Percentiles rank a stretch among this genome's conserved stretches.
Evolutionary conservation across 2,329 filamentous ascomycete genomes (phyloP).

Genomic region (Coniochaeta ligniaria): DNA sequence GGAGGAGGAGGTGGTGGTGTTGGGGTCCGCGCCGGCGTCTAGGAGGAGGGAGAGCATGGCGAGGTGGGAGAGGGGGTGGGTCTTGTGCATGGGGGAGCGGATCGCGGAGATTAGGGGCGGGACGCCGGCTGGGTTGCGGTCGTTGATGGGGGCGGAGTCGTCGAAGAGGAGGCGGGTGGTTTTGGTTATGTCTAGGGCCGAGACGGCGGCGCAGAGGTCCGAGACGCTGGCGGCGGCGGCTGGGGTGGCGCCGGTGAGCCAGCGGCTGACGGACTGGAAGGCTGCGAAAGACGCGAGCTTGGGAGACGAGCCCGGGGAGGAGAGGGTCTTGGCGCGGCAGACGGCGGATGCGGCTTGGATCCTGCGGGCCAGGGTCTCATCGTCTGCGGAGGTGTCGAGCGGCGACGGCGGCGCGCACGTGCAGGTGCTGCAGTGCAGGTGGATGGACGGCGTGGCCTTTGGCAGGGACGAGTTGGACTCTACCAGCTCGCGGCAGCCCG

Average conservation of each 20-base stretch:
- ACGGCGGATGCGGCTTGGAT: slow-evolving; percentile 8
- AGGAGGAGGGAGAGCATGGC: slow-evolving; percentile 13
- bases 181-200: slow-evolving; percentile 11
- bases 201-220: slow-evolving; percentile 12
- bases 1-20: slow-evolving; percentile 1
- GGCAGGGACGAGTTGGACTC: slow-evolving; percentile 6
- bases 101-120: slow-evolving; percentile 11
- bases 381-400: neutral
- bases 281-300: slow-evolving; percentile 4
- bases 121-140: slow-evolving; percentile 9
- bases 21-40: slow-evolving; percentile 12
- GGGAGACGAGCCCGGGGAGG: neutral
- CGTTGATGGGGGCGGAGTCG: slow-evolving; percentile 8
- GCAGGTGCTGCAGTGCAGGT: slow-evolving; percentile 11
- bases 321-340: neutral
- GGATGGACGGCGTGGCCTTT: slow-evolving; percentile 9
- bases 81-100: neutral
- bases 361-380: slow-evolving; percentile 8
- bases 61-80: slow-evolving; percentile 7
- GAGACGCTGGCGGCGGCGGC: slow-evolving; percentile 4
- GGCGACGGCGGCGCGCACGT: slow-evolving; percentile 5
- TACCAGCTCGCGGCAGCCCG: slow-evolving; percentile 12
- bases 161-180: slow-evolving; percentile 9
- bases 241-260: neutral
- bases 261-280: neutral